Evolutionary conservation across 805 yeast genomes (phyloP).

Genomic region (Kodamaea hsintzibuensis): DNA sequence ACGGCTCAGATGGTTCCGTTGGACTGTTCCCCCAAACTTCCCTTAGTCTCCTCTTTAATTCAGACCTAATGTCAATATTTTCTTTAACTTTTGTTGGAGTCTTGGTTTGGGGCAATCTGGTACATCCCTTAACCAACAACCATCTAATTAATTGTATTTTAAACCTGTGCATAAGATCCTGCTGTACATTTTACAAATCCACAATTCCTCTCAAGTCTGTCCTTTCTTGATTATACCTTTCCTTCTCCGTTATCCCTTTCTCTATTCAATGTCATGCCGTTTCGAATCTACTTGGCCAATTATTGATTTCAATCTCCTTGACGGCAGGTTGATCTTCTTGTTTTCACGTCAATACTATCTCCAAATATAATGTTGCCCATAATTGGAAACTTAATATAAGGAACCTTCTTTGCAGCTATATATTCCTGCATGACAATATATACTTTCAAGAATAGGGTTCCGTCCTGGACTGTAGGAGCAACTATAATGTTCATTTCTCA

Average conservation of each 20-base stretch:
- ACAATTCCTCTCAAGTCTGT: background rate
- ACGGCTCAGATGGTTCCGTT: background rate
- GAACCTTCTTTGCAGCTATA: conserved; percentile 50
- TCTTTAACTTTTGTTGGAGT: too few relatives aligned
- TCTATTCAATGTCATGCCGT: conserved; percentile 29
- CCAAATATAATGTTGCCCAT: conserved; percentile 55
- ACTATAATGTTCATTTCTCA: too few relatives aligned
- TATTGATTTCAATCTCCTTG: conserved; percentile 51
- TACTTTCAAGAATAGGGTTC: conserved; percentile 44
- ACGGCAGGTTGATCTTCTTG: conserved; percentile 45
- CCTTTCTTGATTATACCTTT: conserved; percentile 8
- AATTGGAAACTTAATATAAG: conserved; percentile 60
- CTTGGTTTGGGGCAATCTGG: conserved; percentile 36
- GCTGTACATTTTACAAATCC: background rate
- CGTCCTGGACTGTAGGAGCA: too few relatives aligned
- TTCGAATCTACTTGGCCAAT: conserved; percentile 47
- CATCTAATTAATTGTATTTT: background rate
- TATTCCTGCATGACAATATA: conserved; percentile 60
- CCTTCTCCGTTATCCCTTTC: conserved; percentile 33
- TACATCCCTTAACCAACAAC: conserved; percentile 46
- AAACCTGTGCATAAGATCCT: background rate
- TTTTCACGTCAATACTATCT: conserved; percentile 52
- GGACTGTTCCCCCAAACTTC: conserved; percentile 9
- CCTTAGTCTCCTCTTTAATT: too few relatives aligned
- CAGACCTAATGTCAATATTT: too few relatives aligned